Evolutionary conservation across 352 stramenopile genomes (phyloP).

Genomic region (Phytopythium delawarense): DNA sequence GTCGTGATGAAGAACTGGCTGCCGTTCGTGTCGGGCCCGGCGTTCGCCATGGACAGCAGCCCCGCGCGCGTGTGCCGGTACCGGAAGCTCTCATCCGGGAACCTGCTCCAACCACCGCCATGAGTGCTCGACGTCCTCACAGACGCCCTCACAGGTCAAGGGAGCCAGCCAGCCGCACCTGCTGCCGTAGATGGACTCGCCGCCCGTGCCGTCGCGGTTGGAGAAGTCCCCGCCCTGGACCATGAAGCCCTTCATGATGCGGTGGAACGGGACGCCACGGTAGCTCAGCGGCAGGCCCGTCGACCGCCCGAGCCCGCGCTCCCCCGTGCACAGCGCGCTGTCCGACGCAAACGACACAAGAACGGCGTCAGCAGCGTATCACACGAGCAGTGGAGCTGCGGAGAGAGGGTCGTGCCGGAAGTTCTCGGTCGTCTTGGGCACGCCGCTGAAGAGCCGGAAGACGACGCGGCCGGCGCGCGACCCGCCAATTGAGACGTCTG

Average conservation of each 20-base stretch:
- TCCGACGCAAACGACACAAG: background rate
- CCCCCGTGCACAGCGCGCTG: constrained; percentile 42
- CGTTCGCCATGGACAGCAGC: constrained; percentile 95
- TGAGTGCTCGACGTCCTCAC: too few relatives aligned
- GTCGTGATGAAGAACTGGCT: constrained; percentile 87
- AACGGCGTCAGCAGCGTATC: background rate
- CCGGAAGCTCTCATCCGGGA: constrained; percentile 94
- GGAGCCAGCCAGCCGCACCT: constrained; percentile 9
- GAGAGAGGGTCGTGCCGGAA: constrained; percentile 27
- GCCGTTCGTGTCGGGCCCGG: constrained; percentile 70
- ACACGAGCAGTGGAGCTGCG: background rate
- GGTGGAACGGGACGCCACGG: constrained; percentile 73
- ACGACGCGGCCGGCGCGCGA: constrained; percentile 56
- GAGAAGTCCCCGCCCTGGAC: constrained; percentile 78
- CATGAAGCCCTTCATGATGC: constrained; percentile 88
- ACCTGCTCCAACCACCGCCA: constrained; percentile 27
- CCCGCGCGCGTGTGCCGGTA: constrained; percentile 91
- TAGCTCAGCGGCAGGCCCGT: constrained; percentile 61
- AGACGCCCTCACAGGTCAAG: background rate
- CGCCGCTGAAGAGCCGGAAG: constrained; percentile 51
- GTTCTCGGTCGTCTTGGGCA: constrained; percentile 63
- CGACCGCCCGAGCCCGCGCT: constrained; percentile 55
- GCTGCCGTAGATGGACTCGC: constrained; percentile 81
- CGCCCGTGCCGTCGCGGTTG: constrained; percentile 74
- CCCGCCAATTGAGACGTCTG: constrained; percentile 91